Evolutionary conservation across 2,329 filamentous ascomycete genomes (phyloP).

Genomic region (Fusarium nisikadoi): DNA sequence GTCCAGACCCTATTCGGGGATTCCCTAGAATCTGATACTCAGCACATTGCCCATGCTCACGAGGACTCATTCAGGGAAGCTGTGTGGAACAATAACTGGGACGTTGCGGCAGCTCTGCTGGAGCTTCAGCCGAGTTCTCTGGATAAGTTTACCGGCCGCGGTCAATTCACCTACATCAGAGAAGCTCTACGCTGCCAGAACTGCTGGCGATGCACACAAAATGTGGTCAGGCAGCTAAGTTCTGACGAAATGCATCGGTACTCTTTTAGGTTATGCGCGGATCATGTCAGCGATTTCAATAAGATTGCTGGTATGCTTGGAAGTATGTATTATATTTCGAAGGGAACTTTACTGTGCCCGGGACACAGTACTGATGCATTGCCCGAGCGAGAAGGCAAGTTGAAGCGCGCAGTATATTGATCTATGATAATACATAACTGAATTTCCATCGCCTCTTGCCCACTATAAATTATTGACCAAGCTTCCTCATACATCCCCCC

Average conservation of each 20-base stretch:
- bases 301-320: fast-evolving
- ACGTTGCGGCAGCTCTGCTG: neutral
- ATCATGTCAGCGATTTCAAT: fast-evolving
- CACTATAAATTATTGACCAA: too few species aligned
- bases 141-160: fast-evolving
- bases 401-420: fast-evolving
- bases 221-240: neutral
- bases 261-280: fast-evolving
- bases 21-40: fast-evolving
- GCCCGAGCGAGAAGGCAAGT: fast-evolving
- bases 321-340: neutral
- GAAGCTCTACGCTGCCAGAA: fast-evolving
- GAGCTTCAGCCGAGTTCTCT: fast-evolving
- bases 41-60: fast-evolving
- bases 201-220: neutral
- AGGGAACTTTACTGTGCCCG: neutral
- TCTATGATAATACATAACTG: neutral
- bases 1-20: neutral
- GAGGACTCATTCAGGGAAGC: neutral
- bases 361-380: neutral
- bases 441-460: neutral
- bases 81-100: neutral
- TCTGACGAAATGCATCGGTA: neutral
- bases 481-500: neutral
- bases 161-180: neutral